phyloP scores from a whole-genome alignment of 2,329 filamentous ascomycete genomes.

The Fusarium succisae region DNA sequence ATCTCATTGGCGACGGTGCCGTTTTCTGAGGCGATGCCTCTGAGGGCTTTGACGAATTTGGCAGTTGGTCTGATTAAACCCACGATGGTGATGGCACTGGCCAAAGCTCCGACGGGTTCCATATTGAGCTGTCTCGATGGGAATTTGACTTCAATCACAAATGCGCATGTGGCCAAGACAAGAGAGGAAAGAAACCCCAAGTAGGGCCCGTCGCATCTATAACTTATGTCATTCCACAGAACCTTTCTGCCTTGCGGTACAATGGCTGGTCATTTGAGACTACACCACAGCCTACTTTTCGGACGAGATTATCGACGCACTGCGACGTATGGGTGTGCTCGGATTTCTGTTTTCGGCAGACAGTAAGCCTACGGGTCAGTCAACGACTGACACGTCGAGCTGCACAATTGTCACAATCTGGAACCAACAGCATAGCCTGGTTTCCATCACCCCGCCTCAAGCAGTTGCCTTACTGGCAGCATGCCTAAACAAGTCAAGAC shows the following conservation, averaged over 20 bases:
- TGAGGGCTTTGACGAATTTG: too few relatives aligned
- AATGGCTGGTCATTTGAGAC: background rate
- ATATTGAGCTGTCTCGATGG: too few relatives aligned
- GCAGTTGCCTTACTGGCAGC: background rate
- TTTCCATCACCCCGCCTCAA: background rate
- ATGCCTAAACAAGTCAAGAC: fast-evolving
- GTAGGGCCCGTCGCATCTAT: too few relatives aligned
- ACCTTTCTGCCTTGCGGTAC: background rate
- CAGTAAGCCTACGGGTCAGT: background rate
- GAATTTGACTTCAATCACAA: too few relatives aligned
- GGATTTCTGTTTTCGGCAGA: background rate
- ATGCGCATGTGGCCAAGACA: too few relatives aligned
- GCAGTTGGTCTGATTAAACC: too few relatives aligned
- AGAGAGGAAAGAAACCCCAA: too few relatives aligned
- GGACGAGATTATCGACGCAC: background rate
- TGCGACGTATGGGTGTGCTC: background rate
- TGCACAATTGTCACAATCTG: background rate
- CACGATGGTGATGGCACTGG: too few relatives aligned
- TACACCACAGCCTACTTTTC: background rate
- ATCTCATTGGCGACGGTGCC: too few relatives aligned
- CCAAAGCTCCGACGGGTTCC: too few relatives aligned
- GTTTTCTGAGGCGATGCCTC: too few relatives aligned
- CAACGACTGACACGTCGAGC: slow-evolving; percentile 8
- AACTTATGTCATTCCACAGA: too few relatives aligned
- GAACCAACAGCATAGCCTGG: slow-evolving; percentile 9